Base-by-base conservation (phyloP, 1,139 yeast genomes). In the Yamadazyma pseudoaaseri region DNA sequence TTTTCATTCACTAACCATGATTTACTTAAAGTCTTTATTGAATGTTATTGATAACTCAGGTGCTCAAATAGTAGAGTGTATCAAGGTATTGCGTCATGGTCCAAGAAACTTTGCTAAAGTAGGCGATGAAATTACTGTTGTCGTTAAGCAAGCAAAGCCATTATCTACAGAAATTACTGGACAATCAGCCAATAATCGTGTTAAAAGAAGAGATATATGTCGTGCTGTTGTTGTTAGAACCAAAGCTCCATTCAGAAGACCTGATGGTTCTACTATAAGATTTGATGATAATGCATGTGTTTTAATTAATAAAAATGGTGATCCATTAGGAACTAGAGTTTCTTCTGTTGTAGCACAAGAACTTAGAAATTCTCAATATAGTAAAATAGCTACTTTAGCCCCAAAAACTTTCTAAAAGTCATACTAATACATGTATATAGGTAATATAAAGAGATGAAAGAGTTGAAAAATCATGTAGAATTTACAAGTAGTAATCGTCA, bases 221-320 rank as follows among this genome's bases (percentile, higher is more conserved):
- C 95, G 95, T 56, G 99, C 97, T 5, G 90, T 92, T 16, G 86
- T 92, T 29, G 97, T 89, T 15, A 81, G 98, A 58, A 87, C 97
- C 2, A 87, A 82, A 62, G 90, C 92, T 45, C 90, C 89, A 21
- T 79, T 81, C 41, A 76, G 76, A 56, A 79, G 99, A 56, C 73
- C 81, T 2, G 97, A 94, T 55, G 99, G 99, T 2, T 75, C 95
- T 6, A 79, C 80, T 16, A 73, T 92, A 26, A 71, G 87, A 48
- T 92, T 92, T 56, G 97, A 92, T 56, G 99, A 92, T 61, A 92
- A 92, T 59, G 98, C 98, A 1, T 90, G 97, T 66, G 97, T 94
- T 23, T 73, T 92, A 54, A 78, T 92, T 43, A 90, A 92, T 65
- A 89, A 89, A 62, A 82, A 81, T 45, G 87, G 89, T 17, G 98